Conservation (phyloP, 1,284 basidiomycete genomes). For the Singerocomus inundabilis region DNA sequence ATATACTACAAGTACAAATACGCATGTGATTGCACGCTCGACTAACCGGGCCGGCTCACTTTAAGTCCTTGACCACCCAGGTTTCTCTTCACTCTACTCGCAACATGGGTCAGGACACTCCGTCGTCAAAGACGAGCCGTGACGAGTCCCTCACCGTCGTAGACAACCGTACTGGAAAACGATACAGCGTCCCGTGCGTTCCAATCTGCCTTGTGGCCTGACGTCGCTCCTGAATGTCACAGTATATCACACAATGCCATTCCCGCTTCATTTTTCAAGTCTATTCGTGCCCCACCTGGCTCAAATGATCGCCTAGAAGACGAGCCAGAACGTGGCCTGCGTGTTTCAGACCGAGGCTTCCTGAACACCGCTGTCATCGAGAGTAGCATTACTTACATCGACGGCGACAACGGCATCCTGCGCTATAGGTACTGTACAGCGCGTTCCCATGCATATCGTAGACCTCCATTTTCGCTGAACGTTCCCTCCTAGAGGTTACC, state of each 20-base stretch:
- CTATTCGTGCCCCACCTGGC: slow-evolving; percentile 56
- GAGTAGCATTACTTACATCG: slow-evolving; percentile 84
- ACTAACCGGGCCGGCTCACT: slow-evolving; percentile 11
- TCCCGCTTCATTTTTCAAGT: slow-evolving; percentile 78
- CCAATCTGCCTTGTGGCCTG: not conserved
- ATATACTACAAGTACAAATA: slow-evolving; percentile 24
- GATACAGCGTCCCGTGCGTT: slow-evolving; percentile 71
- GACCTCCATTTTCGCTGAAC: not conserved
- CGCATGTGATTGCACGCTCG: slow-evolving; percentile 18
- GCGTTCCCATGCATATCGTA: not conserved
- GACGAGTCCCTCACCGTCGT: slow-evolving; percentile 60
- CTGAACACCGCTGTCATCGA: slow-evolving; percentile 84
- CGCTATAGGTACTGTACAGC: slow-evolving; percentile 67
- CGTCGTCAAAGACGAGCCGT: slow-evolving; percentile 17
- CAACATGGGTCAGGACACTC: slow-evolving; percentile 28
- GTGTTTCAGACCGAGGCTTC: slow-evolving; percentile 78
- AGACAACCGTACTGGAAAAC: slow-evolving; percentile 84
- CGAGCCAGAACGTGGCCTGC: slow-evolving; percentile 76
- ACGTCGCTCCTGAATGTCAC: slow-evolving; percentile 3
- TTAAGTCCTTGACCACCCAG: slow-evolving; percentile 10
- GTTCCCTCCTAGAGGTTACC: slow-evolving; percentile 68
- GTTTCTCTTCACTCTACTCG: not conserved
- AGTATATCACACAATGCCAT: slow-evolving; percentile 79
- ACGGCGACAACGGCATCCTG: slow-evolving; percentile 79
- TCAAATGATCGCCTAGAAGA: slow-evolving; percentile 74